Percentiles rank a stretch among this genome's conserved stretches.
Evolutionary conservation across 768 basidiomycete genomes (phyloP).

Genomic region (Cystobasidium ongulense): DNA sequence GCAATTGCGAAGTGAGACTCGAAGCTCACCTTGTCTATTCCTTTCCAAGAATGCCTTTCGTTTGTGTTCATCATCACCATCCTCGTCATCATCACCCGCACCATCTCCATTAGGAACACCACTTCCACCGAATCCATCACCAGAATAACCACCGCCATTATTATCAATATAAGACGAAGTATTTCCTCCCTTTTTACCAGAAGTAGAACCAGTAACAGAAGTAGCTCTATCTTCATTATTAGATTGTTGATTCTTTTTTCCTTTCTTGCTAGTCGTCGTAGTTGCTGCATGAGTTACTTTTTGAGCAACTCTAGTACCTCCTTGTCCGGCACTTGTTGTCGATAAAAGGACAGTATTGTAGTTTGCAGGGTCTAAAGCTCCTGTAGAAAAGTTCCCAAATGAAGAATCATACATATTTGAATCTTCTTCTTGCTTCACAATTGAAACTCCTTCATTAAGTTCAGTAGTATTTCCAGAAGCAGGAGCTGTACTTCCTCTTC

Average conservation of each 20-base stretch:
- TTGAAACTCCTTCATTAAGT: not conserved
- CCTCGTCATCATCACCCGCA: conserved; percentile 4
- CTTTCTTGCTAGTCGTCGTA: not conserved
- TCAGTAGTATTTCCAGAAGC: not conserved
- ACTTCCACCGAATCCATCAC: not conserved
- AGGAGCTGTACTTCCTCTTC: conserved; percentile 13
- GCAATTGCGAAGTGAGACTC: no score
- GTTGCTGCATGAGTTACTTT: not conserved
- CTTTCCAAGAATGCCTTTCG: conserved; percentile 26
- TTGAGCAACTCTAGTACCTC: not conserved
- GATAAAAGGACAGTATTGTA: not conserved
- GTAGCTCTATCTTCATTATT: not conserved
- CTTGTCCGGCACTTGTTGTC: not conserved
- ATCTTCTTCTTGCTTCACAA: not conserved
- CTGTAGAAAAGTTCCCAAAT: not conserved
- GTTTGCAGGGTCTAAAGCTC: not conserved
- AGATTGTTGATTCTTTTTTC: not conserved
- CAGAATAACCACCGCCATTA: not conserved
- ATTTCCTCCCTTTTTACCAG: not conserved
- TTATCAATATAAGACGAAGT: not conserved
- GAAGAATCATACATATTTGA: not conserved
- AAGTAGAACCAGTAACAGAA: not conserved
- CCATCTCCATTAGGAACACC: not conserved
- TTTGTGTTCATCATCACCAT: conserved; percentile 21
- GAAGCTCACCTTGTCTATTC: conserved; percentile 24